Percentiles rank a stretch among this genome's conserved stretches.
phyloP scores from a whole-genome alignment of 345 rosid genomes.

The Pseudoturritis turrita region DNA sequence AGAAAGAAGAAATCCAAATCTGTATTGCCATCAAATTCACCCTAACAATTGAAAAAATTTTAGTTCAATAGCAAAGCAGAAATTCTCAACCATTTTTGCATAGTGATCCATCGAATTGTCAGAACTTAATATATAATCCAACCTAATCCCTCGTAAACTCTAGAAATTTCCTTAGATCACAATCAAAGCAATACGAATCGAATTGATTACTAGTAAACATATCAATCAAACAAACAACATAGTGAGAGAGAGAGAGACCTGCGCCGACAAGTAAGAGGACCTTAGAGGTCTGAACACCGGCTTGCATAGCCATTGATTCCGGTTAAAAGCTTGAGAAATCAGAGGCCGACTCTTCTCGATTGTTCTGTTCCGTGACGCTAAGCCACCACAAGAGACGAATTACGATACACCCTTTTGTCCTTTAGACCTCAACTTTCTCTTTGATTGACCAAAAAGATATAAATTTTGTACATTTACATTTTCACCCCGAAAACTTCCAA shows the following conservation, averaged over 20 bases:
- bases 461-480: neutral
- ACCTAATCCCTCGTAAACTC: neutral
- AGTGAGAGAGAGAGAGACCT: slow-evolving; percentile 39
- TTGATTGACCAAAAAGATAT: neutral
- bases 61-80: neutral
- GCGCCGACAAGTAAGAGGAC: slow-evolving; percentile 83
- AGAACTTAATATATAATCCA: neutral
- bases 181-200: slow-evolving; percentile 11
- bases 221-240: neutral
- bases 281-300: slow-evolving; percentile 75
- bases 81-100: neutral
- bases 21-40: neutral
- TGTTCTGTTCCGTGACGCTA: slow-evolving; percentile 22
- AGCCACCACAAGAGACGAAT: slow-evolving; percentile 16
- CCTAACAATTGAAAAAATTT: neutral
- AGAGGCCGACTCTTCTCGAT: slow-evolving; percentile 12
- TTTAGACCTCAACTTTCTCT: slow-evolving; percentile 17
- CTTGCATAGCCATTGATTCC: slow-evolving; percentile 75
- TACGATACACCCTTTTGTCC: slow-evolving; percentile 11
- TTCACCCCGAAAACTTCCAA: slow-evolving; percentile 1
- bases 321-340: neutral
- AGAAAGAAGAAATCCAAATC: neutral
- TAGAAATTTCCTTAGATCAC: neutral
- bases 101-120: neutral
- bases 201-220: neutral